Evolutionary conservation across 1,139 yeast genomes (phyloP).

Genomic region (Tardiomyces blankii): DNA sequence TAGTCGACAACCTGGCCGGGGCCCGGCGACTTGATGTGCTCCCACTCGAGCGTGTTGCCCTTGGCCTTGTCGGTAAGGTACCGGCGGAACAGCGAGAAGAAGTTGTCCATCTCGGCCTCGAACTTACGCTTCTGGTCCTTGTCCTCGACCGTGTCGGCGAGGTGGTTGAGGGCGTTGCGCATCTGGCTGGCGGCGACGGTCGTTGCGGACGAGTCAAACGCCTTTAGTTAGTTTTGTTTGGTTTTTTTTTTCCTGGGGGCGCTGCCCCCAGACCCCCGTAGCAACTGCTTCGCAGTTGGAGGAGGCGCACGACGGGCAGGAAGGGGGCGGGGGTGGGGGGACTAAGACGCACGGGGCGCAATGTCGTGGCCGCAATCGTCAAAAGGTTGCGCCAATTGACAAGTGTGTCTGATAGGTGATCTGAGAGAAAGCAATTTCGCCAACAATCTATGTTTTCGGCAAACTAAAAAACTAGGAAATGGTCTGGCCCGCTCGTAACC

Average conservation of each 20-base stretch:
- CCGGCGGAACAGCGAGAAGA: slow-evolving; percentile 87
- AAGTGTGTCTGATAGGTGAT: no score
- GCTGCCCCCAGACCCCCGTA: no score
- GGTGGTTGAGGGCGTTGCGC: slow-evolving; percentile 88
- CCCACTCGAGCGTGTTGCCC: slow-evolving; percentile 85
- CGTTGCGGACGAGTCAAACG: slow-evolving; percentile 91
- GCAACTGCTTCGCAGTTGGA: no score
- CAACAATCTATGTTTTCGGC: no score
- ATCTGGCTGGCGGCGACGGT: slow-evolving; percentile 95
- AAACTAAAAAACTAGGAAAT: no score
- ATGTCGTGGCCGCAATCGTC: no score
- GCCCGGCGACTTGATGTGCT: slow-evolving; percentile 81
- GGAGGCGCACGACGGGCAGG: neutral
- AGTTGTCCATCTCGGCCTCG: slow-evolving; percentile 90
- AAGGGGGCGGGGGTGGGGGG: no score
- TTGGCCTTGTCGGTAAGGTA: slow-evolving; percentile 84
- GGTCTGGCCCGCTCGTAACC: no score
- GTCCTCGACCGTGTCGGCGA: slow-evolving; percentile 68
- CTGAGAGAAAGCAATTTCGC: no score
- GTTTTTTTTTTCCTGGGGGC: neutral
- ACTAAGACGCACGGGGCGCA: no score
- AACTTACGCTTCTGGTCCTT: slow-evolving; percentile 48
- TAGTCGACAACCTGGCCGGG: slow-evolving; percentile 85
- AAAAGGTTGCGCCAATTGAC: no score
- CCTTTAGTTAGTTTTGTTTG: slow-evolving; percentile 21